Evolutionary conservation across 192 early-diverging fungal species (phyloP), one percentile per base, ranked within the genome.

Genomic region (Entomortierella lignicola): DNA sequence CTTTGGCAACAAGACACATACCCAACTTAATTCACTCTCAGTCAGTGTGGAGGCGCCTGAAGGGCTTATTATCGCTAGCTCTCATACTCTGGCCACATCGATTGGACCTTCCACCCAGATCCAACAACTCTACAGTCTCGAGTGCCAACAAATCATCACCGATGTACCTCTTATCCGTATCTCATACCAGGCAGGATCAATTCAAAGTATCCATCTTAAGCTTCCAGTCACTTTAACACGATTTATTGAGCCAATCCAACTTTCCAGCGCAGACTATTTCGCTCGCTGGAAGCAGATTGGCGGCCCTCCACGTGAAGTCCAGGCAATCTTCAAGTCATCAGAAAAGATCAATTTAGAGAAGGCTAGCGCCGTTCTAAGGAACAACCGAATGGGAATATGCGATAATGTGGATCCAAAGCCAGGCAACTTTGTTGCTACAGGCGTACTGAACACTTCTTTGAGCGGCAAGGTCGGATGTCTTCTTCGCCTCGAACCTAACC

Each of bases 231-330:
- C 88, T 8, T 66, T 95, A 26, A 85, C 91, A 20, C 97, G 98
- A 63, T 99, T 99, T 67, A 87, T 96, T 68, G 92, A 94, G 29
- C 91, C 92, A 1, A 93, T 96, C 15, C 81, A 85, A 42, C 88
- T 99, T 53, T 69, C 89, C 26, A 87, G 92, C 8, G 32, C 69
- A 10, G 94, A 94, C 67, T 99, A 97, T 75, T 96, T 99, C 69
- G 77, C 84, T 13, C 86, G 98, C 21, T 99, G 98, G 98, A 92
- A 92, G 77, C 97, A 99, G 83, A 93, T 99, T 81, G 96, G 96
- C 29, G 96, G 94, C 0, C 79, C 94, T 1, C 91, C 89, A 3
- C 86, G 95, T 26, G 97, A 99, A 69, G 83, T 82, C 21, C 95
- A 97, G 82, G 82, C 79, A 25, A 85, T 96, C n/a, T 88, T 90